These are phyloP conservation scores for Mycena epipterygia DNA, from an alignment of 768 basidiomycete genomes.

Conservation along the genomic window DNA sequence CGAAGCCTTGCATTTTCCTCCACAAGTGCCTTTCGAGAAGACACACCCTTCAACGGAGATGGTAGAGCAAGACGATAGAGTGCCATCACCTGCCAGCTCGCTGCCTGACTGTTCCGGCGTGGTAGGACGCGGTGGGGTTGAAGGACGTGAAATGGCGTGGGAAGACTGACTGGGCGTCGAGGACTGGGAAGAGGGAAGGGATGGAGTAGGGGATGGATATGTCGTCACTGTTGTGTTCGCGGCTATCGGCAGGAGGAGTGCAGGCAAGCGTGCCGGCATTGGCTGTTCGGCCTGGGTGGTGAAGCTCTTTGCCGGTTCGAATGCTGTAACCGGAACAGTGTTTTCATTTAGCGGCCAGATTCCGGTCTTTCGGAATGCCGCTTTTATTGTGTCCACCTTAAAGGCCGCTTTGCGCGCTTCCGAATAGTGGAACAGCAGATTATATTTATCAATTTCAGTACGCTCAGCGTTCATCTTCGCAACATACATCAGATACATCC, in stretches of 20 bases:
- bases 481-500: background rate
- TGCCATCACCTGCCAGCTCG: background rate
- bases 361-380: no score
- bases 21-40: background rate
- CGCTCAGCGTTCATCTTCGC: background rate
- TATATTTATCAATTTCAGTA: background rate
- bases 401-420: no score
- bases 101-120: background rate
- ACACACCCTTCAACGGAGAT: background rate
- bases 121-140: background rate
- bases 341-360: no score
- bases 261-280: background rate
- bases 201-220: background rate
- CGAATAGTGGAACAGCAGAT: background rate
- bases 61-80: background rate
- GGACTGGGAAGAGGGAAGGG: background rate
- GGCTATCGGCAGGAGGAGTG: background rate
- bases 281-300: background rate
- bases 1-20: no score
- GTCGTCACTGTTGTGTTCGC: background rate
- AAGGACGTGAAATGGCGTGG: background rate
- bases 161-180: background rate
- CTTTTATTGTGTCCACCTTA: no score
- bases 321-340: background rate
- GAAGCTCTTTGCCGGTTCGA: background rate